Evolutionary conservation across 2,329 filamentous ascomycete genomes (phyloP), one percentile per base, ranked within the genome.

Genomic region (Colletotrichum sp.): DNA sequence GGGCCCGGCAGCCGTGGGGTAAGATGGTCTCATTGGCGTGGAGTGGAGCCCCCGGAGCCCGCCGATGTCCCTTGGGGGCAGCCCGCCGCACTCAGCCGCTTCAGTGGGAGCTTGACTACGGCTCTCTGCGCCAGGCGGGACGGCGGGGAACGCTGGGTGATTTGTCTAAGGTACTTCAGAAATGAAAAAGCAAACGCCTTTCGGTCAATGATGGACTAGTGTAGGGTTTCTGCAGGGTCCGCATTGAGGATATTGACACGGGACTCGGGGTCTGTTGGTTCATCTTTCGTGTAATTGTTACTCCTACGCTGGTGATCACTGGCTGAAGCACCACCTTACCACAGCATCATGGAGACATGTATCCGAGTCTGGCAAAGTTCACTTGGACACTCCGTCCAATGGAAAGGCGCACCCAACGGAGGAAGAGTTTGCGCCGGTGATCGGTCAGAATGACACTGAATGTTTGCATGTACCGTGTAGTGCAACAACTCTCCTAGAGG

Each of bases 31-130:
- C 44, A 77, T 72, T 68, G 68, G 65, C n/a, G 68, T 69, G 21
- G 70, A 66, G 71, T 74, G 77, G 74, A 76, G 44, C 71, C 70
- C 76, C 79, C 82, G 82, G 82, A 83, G 79, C 78, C 81, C 82
- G 82, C 82, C 82, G 82, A 82, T 77, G 60, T 79, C 81, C 81
- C 70, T 79, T 62, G 57, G 60, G 49, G 63, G 73, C 57, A 76
- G 30, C n/a, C 34, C 73, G 73, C 73, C 73, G 73, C 73, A 68
- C 67, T 57, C 74, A 76, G 74, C 70, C 74, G 70, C 70, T 69
- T 49, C 32, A 64, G 34, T 64, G 62, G n/a, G 62, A 64, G 62
- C n/a, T 44, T 57, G 24, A n/a, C 60, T 26, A 63, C 72, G 72
- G 72, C 72, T 57, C 21, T 73, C 30, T 74, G 74, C 74, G 72